phyloP scores from a whole-genome alignment of 495 filamentous ascomycete genomes.

The Aspergillus sclerotiicarbonarius region DNA sequence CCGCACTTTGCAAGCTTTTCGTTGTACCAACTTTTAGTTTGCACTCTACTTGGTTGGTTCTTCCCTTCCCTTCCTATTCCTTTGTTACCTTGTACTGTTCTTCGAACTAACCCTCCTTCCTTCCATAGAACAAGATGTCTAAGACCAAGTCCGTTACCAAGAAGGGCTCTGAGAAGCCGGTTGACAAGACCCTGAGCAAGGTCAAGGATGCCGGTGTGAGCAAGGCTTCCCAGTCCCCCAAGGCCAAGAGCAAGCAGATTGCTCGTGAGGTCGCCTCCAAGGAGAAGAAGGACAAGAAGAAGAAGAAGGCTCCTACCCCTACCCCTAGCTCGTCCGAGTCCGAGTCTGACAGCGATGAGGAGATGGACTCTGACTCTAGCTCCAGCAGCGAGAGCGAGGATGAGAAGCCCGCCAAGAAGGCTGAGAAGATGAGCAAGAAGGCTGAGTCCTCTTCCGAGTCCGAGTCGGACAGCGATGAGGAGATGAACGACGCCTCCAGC shows the following conservation, averaged over 20 bases:
- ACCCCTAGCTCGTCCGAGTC: conserved; percentile 45
- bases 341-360: conserved; percentile 43
- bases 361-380: conserved; percentile 37
- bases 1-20: conserved; percentile 35
- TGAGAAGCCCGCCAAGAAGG: conserved; percentile 38
- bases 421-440: conserved; percentile 11
- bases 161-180: conserved; percentile 43
- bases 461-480: conserved; percentile 35
- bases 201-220: conserved; percentile 52
- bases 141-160: conserved; percentile 49
- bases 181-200: conserved; percentile 49
- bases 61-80: conserved; percentile 1
- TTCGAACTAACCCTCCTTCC: conserved; percentile 24
- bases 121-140: conserved; percentile 44
- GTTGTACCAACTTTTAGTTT: conserved; percentile 13
- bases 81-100: neutral
- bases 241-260: conserved; percentile 51
- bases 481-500: conserved; percentile 30
- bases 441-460: conserved; percentile 36
- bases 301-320: conserved; percentile 49
- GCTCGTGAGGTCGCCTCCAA: conserved; percentile 45
- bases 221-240: conserved; percentile 49
- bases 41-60: conserved; percentile 6
- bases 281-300: conserved; percentile 41
- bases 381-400: conserved; percentile 39